phyloP scores from a whole-genome alignment of 257 asterid species.

The Marsdenia floribunda region DNA sequence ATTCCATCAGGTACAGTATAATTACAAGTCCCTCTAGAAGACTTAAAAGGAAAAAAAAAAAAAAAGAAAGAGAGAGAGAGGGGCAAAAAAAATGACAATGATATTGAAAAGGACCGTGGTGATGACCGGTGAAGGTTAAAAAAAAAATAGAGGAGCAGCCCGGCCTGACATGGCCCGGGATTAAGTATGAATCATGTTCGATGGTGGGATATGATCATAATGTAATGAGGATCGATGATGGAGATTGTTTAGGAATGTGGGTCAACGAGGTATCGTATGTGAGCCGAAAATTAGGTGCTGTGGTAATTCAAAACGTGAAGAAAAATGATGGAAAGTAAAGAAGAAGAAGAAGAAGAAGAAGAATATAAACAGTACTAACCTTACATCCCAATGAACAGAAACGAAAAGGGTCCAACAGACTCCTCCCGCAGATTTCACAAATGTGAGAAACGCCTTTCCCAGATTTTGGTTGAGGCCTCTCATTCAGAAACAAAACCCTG shows the following conservation, averaged over 20 bases:
- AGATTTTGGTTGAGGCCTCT: conserved; percentile 84
- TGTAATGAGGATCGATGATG: conserved; percentile 4
- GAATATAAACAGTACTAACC: conserved; percentile 32
- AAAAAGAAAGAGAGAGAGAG: not conserved
- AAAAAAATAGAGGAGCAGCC: no score
- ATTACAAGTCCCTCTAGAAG: not conserved
- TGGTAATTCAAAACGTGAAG: not conserved
- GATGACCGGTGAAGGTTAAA: not conserved
- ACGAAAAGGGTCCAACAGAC: conserved; percentile 77
- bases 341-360: not conserved
- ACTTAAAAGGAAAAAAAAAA: not conserved
- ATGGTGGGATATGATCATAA: conserved; percentile 14
- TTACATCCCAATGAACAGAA: conserved; percentile 95
- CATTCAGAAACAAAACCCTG: conserved; percentile 84
- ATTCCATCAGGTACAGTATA: not conserved
- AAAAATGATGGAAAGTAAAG: not conserved
- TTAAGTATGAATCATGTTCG: conserved; percentile 7
- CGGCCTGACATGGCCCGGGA: not conserved
- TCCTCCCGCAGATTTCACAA: conserved; percentile 83
- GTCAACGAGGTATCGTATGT: not conserved
- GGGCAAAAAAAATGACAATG: not conserved
- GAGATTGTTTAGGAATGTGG: conserved; percentile 14
- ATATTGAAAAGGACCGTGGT: conserved; percentile 20
- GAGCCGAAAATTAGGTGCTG: not conserved
- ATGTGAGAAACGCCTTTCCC: conserved; percentile 75